phyloP scores from a whole-genome alignment of 2,329 filamentous ascomycete species.

The Fusarium phyllophilum region DNA sequence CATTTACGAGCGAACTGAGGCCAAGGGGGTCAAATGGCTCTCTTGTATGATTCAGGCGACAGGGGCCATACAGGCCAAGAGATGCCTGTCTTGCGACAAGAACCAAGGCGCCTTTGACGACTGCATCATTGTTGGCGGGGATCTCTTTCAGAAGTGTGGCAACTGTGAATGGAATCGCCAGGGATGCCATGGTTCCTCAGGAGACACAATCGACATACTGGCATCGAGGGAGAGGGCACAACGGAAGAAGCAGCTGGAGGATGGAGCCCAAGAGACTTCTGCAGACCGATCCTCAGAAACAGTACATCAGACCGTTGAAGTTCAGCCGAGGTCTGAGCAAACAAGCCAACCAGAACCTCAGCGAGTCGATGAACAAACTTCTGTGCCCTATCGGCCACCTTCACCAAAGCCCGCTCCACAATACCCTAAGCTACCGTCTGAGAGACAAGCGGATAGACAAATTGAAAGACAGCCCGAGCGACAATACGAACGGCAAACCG shows the following conservation, averaged over 20 bases:
- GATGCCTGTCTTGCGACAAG: constrained; percentile 56
- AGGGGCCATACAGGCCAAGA: constrained; percentile 52
- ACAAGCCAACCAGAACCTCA: background rate
- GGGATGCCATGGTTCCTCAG: constrained; percentile 49
- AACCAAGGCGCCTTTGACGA: constrained; percentile 57
- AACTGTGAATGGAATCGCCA: constrained; percentile 63
- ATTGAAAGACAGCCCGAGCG: background rate
- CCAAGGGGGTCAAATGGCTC: constrained; percentile 58
- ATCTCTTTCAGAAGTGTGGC: constrained; percentile 58
- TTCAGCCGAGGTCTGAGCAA: constrained; percentile 12
- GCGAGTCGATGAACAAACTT: constrained; percentile 4
- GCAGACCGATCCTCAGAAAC: background rate
- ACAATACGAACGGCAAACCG: background rate
- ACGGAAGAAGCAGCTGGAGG: constrained; percentile 15
- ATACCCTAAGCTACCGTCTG: background rate
- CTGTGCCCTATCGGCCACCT: constrained; percentile 8
- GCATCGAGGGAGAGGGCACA: constrained; percentile 31
- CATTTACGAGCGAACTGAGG: constrained; percentile 56
- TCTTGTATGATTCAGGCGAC: constrained; percentile 62
- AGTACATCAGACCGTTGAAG: constrained; percentile 15
- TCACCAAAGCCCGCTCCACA: constrained; percentile 10
- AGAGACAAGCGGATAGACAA: background rate
- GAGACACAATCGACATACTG: constrained; percentile 34
- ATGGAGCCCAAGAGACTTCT: background rate
- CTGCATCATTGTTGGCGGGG: constrained; percentile 56